phyloP scores from a whole-genome alignment of 306 rosid genomes.

The Comarum palustre region DNA sequence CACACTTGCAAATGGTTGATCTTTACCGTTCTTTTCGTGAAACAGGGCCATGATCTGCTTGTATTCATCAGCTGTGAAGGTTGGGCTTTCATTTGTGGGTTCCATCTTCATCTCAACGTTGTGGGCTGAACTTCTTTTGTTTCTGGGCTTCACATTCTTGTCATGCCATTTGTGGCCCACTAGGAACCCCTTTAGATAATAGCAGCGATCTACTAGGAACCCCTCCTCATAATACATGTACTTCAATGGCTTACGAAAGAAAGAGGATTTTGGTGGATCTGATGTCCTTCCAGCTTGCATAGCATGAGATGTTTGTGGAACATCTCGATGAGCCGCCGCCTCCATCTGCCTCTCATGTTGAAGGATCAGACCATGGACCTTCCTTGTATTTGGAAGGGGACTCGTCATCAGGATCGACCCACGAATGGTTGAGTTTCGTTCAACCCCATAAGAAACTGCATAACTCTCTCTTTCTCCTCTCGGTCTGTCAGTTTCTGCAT shows the following conservation, averaged over 20 bases:
- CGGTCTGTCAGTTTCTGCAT: no score
- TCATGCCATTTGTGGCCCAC: constrained; percentile 8
- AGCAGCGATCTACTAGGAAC: not conserved
- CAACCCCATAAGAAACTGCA: not conserved
- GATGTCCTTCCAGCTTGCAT: not conserved
- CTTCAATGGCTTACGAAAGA: not conserved
- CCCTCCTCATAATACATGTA: not conserved
- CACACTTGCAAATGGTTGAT: not conserved
- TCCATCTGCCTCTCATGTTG: constrained; percentile 10
- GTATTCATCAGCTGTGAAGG: not conserved
- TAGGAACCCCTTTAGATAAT: not conserved
- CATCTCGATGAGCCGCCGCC: not conserved
- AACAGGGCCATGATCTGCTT: not conserved
- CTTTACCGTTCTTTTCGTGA: not conserved
- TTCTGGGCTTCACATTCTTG: constrained; percentile 10
- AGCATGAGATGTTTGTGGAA: not conserved
- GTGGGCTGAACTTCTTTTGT: not conserved
- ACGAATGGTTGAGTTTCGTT: not conserved
- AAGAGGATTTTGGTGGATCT: not conserved
- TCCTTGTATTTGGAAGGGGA: not conserved
- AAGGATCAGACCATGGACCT: not conserved
- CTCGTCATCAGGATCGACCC: constrained; percentile 15
- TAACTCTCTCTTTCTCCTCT: not conserved
- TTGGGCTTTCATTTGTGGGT: not conserved
- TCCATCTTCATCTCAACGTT: not conserved